Evolutionary conservation across 2,329 filamentous ascomycete genomes (phyloP).

Genomic region (Dichotomopilus funicola): DNA sequence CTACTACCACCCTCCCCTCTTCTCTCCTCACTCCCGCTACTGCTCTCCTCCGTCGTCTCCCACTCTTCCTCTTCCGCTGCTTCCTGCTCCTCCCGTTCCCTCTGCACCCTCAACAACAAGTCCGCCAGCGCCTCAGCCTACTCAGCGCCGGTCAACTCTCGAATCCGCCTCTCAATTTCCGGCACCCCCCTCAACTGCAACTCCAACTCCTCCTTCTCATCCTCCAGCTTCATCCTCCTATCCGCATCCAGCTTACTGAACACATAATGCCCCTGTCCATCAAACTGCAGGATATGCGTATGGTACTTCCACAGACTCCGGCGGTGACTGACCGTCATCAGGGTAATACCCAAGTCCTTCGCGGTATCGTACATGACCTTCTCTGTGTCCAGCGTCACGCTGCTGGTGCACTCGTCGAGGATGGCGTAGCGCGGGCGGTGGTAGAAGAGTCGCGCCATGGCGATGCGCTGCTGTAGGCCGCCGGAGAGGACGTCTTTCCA

Average conservation of each 20-base stretch:
- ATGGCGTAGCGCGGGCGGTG: constrained; percentile 91
- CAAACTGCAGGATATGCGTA: constrained; percentile 88
- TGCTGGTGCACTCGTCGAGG: constrained; percentile 91
- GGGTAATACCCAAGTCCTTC: constrained; percentile 81
- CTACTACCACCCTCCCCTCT: too few species aligned
- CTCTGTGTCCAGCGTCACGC: constrained; percentile 91
- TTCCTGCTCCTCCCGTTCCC: background rate
- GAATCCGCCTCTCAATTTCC: constrained; percentile 78
- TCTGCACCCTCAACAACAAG: background rate
- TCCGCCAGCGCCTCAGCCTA: background rate
- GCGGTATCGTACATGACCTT: constrained; percentile 96
- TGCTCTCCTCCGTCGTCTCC: background rate
- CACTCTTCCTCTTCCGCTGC: background rate
- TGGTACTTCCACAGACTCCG: constrained; percentile 96
- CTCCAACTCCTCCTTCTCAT: constrained; percentile 93
- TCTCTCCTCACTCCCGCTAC: too few species aligned
- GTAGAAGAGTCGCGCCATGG: constrained; percentile 94
- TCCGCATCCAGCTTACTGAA: constrained; percentile 90
- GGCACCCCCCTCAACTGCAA: constrained; percentile 77
- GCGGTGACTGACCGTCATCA: constrained; percentile 94
- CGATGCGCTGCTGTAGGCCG: constrained; percentile 89
- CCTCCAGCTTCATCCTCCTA: constrained; percentile 74
- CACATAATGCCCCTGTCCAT: constrained; percentile 85
- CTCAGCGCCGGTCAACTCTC: constrained; percentile 56
- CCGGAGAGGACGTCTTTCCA: constrained; percentile 93